Evolutionary conservation across 139 green algal species (phyloP), one percentile per base, ranked within the genome.

Genomic region (Chlorella vulgaris): DNA sequence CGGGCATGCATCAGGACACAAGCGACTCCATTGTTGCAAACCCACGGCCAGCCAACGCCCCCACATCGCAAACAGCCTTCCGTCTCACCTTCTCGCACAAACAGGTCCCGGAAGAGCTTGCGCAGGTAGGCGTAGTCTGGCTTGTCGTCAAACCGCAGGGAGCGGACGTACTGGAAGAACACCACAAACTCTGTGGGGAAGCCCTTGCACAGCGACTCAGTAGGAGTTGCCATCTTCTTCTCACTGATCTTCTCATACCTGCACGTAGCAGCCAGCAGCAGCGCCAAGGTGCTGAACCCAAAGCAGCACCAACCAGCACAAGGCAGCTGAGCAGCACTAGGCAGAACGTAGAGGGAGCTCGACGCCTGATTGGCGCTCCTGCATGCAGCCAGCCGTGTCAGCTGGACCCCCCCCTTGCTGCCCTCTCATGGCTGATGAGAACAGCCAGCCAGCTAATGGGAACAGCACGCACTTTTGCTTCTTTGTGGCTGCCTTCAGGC

Each of bases 211-310:
- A 99, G 89, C 51, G 94, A 84, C 91, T 99, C 97, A 58, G 98
- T 97, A 73, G 96, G 96, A 15, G 97, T 99, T 38, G 91, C 94
- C 95, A 99, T 99, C 92, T 99, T 99, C 90, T 98, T 99, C 87
- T 99, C 97, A 75, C 93, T 98, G 91, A 99, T 99, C 90, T 99
- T 99, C 87, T 99, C 97, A 85, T 99, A 99, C 77, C 77, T 83
- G 77, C 29, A 51, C 15, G 47, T 24, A 58, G 13, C 10, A 58
- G 47, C 47, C 47, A 58, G 15, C 13, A 58, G 15, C 47, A 24
- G 47, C 47, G n/a, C 47, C 47, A 58, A 15, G 47, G 13, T 58
- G 47, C 10, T 58, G 47, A 10, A 58, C 13, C 47, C 13, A 58
- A 15, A 58, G 47, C 47, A 58, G 47, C 15, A 15, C 47, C 15